phyloP scores from a whole-genome alignment of 192 early-diverging fungal species.

The Phycomyces nitens region DNA sequence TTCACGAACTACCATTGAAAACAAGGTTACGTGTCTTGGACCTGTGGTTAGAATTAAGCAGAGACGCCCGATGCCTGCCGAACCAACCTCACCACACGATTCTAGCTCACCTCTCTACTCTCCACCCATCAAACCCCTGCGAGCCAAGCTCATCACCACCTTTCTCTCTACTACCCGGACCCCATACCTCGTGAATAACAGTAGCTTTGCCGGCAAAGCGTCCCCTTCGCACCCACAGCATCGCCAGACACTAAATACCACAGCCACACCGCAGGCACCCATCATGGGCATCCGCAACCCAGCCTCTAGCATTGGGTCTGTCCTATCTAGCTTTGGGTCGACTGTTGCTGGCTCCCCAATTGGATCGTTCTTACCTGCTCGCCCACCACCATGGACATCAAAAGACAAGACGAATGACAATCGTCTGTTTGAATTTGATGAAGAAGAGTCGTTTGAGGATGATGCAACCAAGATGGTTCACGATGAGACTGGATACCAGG shows the following conservation, averaged over 20 bases:
- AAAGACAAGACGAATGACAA: constrained; percentile 31
- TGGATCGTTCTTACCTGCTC: not conserved
- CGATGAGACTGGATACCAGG: constrained; percentile 43
- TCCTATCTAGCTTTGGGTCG: constrained; percentile 24
- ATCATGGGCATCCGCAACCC: constrained; percentile 16
- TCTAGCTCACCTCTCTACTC: not conserved
- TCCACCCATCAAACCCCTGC: not conserved
- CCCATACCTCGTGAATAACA: constrained; percentile 16
- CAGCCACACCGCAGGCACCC: not conserved
- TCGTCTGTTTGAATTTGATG: constrained; percentile 36
- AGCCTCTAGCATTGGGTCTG: constrained; percentile 24
- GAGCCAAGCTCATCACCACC: constrained; percentile 26
- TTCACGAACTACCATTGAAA: not conserved
- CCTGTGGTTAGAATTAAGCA: constrained; percentile 41
- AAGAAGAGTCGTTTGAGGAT: constrained; percentile 30
- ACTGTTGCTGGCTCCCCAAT: constrained; percentile 16
- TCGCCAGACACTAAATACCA: not conserved
- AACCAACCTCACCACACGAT: constrained; percentile 2
- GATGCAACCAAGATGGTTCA: constrained; percentile 40
- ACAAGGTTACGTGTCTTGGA: constrained; percentile 8
- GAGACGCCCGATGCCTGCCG: constrained; percentile 36
- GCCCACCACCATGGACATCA: constrained; percentile 16
- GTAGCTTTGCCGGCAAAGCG: not conserved
- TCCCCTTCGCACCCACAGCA: not conserved
- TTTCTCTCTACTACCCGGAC: constrained; percentile 25